phyloP scores from a whole-genome alignment of 805 yeast species.

The Metschnikowia corniflorae region DNA sequence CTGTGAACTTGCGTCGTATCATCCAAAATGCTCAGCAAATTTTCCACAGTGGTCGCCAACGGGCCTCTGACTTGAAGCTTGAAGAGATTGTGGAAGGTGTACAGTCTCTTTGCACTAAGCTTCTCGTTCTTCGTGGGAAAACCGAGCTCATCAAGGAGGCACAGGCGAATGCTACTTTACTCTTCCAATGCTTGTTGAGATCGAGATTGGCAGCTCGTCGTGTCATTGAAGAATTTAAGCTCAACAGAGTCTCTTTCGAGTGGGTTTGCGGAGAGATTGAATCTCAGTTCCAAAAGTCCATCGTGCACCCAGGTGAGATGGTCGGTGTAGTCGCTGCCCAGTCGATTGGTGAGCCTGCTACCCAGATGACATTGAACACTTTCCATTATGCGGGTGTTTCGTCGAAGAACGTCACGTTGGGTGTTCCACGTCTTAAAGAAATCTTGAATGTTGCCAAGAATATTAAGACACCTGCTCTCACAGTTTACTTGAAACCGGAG shows the following conservation, averaged over 20 bases:
- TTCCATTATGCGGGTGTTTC: slow-evolving; percentile 99
- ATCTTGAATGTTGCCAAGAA: slow-evolving; percentile 97
- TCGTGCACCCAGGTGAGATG: slow-evolving; percentile 97
- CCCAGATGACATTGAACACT: slow-evolving; percentile 90
- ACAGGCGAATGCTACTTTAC: slow-evolving; percentile 83
- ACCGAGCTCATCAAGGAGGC: slow-evolving; percentile 75
- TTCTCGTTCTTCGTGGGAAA: slow-evolving; percentile 80
- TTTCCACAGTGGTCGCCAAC: slow-evolving; percentile 86
- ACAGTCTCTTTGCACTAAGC: slow-evolving; percentile 57
- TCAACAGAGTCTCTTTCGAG: slow-evolving; percentile 82
- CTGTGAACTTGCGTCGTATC: slow-evolving; percentile 94
- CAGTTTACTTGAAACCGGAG: slow-evolving; percentile 83
- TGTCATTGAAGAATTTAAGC: slow-evolving; percentile 83
- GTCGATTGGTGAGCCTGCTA: slow-evolving; percentile 98
- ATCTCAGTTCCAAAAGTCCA: slow-evolving; percentile 84
- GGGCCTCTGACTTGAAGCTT: slow-evolving; percentile 85
- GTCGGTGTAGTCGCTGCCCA: slow-evolving; percentile 97
- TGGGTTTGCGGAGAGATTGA: slow-evolving; percentile 96
- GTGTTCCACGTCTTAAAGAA: slow-evolving; percentile 99
- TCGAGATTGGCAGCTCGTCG: slow-evolving; percentile 90
- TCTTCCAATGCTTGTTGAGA: slow-evolving; percentile 89
- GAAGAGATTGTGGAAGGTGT: slow-evolving; percentile 77
- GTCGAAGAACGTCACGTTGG: slow-evolving; percentile 96
- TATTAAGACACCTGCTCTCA: slow-evolving; percentile 98
- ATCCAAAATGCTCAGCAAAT: slow-evolving; percentile 96